Evolutionary conservation across 192 early-diverging fungal species (phyloP).

Genomic region (Geranomyces variabilis): DNA sequence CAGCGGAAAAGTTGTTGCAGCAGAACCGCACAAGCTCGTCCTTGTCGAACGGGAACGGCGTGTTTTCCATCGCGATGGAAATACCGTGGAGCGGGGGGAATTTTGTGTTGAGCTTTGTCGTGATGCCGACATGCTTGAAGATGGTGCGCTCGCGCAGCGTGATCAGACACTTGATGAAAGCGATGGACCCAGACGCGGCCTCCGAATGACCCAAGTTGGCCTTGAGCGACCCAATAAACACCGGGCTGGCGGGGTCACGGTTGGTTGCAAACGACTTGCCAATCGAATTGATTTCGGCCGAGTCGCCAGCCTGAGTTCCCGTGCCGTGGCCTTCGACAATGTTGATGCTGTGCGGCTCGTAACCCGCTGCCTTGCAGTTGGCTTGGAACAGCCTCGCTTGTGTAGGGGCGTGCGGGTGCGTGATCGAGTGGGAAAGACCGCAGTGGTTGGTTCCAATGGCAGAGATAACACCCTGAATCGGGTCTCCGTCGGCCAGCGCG

Average conservation of each 20-base stretch:
- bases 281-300: constrained; percentile 36
- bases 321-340: constrained; percentile 40
- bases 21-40: constrained; percentile 31
- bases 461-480: too few species aligned
- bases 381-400: constrained; percentile 7
- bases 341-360: constrained; percentile 11
- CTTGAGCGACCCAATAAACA: constrained; percentile 33
- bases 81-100: constrained; percentile 22
- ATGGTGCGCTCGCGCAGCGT: constrained; percentile 16
- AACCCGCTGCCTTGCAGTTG: background rate
- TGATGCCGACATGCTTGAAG: constrained; percentile 19
- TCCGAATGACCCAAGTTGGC: constrained; percentile 36
- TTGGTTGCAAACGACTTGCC: constrained; percentile 13
- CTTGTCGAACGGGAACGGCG: constrained; percentile 4
- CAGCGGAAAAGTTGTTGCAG: constrained; percentile 25
- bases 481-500: constrained; percentile 36
- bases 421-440: too few species aligned
- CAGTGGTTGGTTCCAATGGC: too few species aligned
- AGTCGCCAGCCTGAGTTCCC: constrained; percentile 33
- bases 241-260: background rate
- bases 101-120: constrained; percentile 20
- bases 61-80: constrained; percentile 19
- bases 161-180: constrained; percentile 28
- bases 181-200: constrained; percentile 11
- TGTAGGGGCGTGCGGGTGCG: constrained; percentile 5